A percentile compares a stretch with the other conserved stretches of the same genome.
Conservation (phyloP, 768 basidiomycete genomes). For the Boletus sp. region DNA sequence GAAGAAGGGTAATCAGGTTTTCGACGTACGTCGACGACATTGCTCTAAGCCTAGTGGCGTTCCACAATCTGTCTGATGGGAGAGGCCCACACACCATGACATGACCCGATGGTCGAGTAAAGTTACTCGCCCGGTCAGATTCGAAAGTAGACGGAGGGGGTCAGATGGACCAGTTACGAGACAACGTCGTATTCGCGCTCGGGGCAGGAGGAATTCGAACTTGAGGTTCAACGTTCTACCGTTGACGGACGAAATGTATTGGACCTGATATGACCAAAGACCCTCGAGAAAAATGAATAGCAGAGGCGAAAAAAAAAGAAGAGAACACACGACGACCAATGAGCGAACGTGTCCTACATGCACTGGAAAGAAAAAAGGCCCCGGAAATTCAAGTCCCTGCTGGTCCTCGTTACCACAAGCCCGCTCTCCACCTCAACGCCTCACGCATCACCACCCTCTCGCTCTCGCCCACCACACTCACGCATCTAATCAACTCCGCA, state of each 20-base stretch:
- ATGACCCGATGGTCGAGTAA: background rate
- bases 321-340: background rate
- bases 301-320: background rate
- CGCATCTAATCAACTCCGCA: slow-evolving; percentile 11
- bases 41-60: background rate
- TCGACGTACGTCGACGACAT: slow-evolving; percentile 4
- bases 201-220: background rate
- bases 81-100: background rate
- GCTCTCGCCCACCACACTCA: background rate
- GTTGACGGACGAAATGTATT: no score
- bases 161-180: background rate
- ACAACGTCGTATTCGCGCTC: background rate
- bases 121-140: background rate
- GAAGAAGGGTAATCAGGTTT: slow-evolving; percentile 6
- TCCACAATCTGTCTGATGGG: background rate
- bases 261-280: background rate
- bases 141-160: background rate
- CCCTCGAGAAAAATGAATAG: background rate
- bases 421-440: background rate
- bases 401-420: background rate
- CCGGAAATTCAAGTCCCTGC: background rate
- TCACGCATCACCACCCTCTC: background rate
- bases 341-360: background rate
- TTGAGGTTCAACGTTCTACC: no score
- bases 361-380: no score